Evolutionary conservation across 2,329 filamentous ascomycete genomes (phyloP).

Genomic region (Leptographium lundbergii): DNA sequence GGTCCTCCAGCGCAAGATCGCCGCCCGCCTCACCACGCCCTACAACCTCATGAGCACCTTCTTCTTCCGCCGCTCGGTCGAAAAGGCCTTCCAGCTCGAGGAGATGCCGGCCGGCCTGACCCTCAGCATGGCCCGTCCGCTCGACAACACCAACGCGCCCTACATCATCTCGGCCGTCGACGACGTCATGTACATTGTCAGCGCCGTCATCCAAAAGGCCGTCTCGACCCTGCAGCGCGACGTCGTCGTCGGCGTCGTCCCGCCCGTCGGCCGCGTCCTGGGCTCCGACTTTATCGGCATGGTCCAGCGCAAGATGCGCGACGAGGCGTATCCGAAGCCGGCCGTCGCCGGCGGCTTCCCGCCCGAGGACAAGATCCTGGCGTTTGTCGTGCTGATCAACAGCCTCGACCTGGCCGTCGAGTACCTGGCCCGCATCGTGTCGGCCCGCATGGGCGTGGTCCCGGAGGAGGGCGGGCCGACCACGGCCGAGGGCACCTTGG

Average conservation of each 20-base stretch:
- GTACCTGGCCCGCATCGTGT: conserved; percentile 79
- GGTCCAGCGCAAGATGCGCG: conserved; percentile 94
- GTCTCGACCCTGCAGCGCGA: conserved; percentile 74
- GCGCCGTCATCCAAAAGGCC: conserved; percentile 76
- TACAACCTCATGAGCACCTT: conserved; percentile 93
- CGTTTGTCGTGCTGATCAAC: conserved; percentile 89
- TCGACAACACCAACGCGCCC: conserved; percentile 61
- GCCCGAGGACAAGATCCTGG: conserved; percentile 75
- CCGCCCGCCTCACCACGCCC: conserved; percentile 58
- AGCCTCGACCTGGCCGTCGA: conserved; percentile 87
- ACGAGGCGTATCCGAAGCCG: conserved; percentile 82
- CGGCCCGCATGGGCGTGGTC: conserved; percentile 43
- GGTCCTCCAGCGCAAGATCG: conserved; percentile 67
- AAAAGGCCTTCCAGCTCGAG: conserved; percentile 95
- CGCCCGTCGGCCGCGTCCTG: conserved; percentile 67
- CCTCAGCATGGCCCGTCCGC: conserved; percentile 56
- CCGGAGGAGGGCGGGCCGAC: conserved; percentile 22
- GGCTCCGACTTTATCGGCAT: conserved; percentile 88
- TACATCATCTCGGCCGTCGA: conserved; percentile 94
- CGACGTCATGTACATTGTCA: conserved; percentile 98
- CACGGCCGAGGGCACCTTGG: no score
- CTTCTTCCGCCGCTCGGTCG: conserved; percentile 90
- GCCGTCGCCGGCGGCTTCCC: conserved; percentile 68
- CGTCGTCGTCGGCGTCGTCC: conserved; percentile 65
- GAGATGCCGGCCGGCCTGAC: conserved; percentile 73